Percentiles rank a stretch among this genome's conserved stretches.
Evolutionary conservation across 345 rosid genomes (phyloP).

Genomic region (Atalantia buxifolia): DNA sequence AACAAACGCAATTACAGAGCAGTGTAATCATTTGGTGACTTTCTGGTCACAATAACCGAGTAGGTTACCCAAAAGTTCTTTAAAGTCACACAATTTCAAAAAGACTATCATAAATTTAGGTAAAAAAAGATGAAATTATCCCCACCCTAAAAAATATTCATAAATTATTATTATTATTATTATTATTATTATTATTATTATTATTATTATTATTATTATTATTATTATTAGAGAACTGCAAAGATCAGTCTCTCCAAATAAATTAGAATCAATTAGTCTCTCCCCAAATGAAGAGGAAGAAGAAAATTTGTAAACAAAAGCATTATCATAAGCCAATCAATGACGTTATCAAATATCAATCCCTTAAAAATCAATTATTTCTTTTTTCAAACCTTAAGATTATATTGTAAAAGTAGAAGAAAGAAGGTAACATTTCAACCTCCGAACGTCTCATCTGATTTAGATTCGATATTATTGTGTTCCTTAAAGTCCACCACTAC

Average conservation of each 20-base stretch:
- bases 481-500: constrained; percentile 30
- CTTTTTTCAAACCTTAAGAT: neutral
- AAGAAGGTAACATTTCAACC: neutral
- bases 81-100: too few relatives aligned
- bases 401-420: neutral
- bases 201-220: neutral
- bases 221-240: neutral
- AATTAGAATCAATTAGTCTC: neutral
- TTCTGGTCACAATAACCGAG: neutral
- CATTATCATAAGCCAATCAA: constrained; percentile 8
- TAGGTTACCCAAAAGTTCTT: too few relatives aligned
- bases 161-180: neutral
- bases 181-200: too few relatives aligned
- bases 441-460: neutral
- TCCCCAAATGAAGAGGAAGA: neutral
- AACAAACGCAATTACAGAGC: neutral
- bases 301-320: neutral
- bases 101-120: too few relatives aligned
- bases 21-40: neutral
- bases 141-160: neutral
- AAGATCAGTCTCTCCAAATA: neutral
- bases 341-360: constrained; percentile 16
- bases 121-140: neutral
- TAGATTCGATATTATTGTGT: constrained; percentile 20
- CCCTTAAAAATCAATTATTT: neutral